Evolutionary conservation across 2,329 filamentous ascomycete species (phyloP).

Genomic region (Hypomyces rosellus): DNA sequence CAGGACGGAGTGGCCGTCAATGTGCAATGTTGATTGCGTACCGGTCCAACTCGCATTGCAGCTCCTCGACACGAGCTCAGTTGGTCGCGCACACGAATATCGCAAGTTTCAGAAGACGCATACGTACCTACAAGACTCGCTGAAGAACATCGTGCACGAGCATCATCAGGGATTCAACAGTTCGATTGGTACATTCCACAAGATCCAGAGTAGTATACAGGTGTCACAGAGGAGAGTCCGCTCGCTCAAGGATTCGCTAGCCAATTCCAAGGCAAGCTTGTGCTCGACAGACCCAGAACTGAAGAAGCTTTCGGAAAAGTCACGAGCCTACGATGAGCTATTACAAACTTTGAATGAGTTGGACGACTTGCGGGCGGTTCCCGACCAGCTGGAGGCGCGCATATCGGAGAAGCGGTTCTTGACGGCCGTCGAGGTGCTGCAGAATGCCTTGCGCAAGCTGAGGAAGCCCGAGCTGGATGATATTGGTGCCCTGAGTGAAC

Average conservation of each 20-base stretch:
- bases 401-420: conserved; percentile 96
- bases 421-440: conserved; percentile 84
- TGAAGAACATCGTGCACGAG: conserved; percentile 95
- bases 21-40: conserved; percentile 82
- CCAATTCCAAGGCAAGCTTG: conserved; percentile 72
- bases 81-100: conserved; percentile 86
- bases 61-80: conserved; percentile 86
- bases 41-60: conserved; percentile 94
- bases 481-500: conserved; percentile 80
- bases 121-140: conserved; percentile 79
- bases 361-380: conserved; percentile 81
- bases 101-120: conserved; percentile 78
- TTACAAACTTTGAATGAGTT: conserved; percentile 76
- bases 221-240: conserved; percentile 81
- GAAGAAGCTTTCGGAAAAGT: conserved; percentile 79
- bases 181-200: conserved; percentile 97
- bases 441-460: conserved; percentile 77
- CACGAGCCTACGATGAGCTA: conserved; percentile 85
- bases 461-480: conserved; percentile 83
- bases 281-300: conserved; percentile 84
- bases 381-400: conserved; percentile 85
- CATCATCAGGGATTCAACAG: conserved; percentile 99
- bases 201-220: conserved; percentile 91
- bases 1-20: conserved; percentile 82
- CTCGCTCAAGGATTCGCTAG: conserved; percentile 73